Evolutionary conservation across 306 rosid genomes (phyloP).

Genomic region (Dalbergia oliveri): DNA sequence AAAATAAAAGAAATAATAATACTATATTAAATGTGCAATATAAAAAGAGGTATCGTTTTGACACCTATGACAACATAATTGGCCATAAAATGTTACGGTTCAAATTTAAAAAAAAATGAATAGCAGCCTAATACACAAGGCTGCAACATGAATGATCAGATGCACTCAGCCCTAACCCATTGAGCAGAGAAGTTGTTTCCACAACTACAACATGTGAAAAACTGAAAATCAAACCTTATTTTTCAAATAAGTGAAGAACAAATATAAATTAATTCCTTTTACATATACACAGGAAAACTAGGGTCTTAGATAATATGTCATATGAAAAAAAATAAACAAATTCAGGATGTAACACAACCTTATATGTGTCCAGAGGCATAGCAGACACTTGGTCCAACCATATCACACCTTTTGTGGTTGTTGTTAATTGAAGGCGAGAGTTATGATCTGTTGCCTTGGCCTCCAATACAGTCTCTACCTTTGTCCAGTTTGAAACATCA

Average conservation of each 20-base stretch:
- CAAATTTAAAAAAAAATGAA: neutral
- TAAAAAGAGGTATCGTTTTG: constrained; percentile 23
- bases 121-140: neutral
- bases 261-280: neutral
- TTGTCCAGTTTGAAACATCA: constrained; percentile 58
- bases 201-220: neutral
- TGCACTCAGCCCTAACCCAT: neutral
- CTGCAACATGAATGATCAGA: neutral
- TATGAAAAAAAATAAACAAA: neutral
- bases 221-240: neutral
- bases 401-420: constrained; percentile 52
- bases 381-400: constrained; percentile 63
- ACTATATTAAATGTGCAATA: neutral
- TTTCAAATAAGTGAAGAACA: neutral
- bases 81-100: neutral
- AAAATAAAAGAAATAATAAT: neutral
- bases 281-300: neutral
- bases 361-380: constrained; percentile 56
- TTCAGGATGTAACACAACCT: constrained; percentile 48
- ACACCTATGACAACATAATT: constrained; percentile 6
- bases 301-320: constrained; percentile 6
- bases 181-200: neutral
- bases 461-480: constrained; percentile 50
- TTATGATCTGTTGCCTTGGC: constrained; percentile 49
- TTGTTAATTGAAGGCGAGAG: constrained; percentile 52